Conservation (phyloP, 2,329 filamentous ascomycete genomes). For the Drechslera avenae region DNA sequence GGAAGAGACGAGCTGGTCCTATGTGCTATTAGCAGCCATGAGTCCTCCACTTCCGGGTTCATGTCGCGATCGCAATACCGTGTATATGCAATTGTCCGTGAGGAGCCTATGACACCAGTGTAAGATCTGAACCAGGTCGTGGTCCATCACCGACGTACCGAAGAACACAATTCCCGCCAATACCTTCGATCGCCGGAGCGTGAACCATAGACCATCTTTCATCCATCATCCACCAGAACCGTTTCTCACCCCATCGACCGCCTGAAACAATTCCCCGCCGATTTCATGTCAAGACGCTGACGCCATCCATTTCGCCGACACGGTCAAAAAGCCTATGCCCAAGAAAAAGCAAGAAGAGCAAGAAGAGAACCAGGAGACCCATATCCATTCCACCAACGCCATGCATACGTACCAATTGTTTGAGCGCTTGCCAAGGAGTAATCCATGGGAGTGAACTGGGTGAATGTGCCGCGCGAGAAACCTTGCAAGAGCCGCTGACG, state of each 20-base stretch:
- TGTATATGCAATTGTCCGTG: conserved; percentile 4
- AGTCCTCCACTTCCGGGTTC: conserved; percentile 16
- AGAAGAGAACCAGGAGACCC: neutral
- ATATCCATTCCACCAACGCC: conserved; percentile 16
- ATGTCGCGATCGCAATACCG: conserved; percentile 9
- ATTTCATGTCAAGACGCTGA: neutral
- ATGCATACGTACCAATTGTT: conserved; percentile 9
- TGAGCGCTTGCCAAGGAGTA: conserved; percentile 6
- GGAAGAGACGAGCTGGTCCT: conserved; percentile 26
- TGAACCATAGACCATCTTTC: neutral
- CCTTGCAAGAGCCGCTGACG: neutral
- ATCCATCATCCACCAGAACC: neutral
- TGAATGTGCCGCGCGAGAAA: neutral
- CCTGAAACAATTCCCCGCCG: neutral
- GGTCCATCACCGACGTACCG: conserved; percentile 26
- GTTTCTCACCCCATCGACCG: conserved; percentile 1
- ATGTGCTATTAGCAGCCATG: conserved; percentile 31
- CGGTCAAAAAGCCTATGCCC: conserved; percentile 1
- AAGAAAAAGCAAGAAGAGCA: conserved; percentile 1
- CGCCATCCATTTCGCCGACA: neutral
- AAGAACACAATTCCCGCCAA: conserved; percentile 5
- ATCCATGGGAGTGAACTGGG: neutral
- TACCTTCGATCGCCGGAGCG: neutral
- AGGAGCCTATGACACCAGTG: conserved; percentile 20
- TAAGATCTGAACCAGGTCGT: conserved; percentile 24